Conservation (phyloP, 2,329 filamentous ascomycete genomes). For the Huntiella moniliformis region DNA sequence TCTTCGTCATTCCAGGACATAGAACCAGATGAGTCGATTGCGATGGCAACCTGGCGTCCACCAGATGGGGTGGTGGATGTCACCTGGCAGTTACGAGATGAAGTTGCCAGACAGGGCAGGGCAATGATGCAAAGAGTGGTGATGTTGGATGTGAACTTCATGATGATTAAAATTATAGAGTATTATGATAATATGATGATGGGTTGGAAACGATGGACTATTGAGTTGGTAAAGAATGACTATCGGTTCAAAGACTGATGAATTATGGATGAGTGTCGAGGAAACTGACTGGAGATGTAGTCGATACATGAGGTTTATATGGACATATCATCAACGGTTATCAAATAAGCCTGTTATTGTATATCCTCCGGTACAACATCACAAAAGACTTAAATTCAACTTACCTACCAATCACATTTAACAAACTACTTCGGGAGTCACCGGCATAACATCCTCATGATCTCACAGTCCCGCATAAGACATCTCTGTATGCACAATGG, state of each 20-base stretch:
- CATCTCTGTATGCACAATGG: too few species aligned
- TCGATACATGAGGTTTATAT: too few species aligned
- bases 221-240: not conserved
- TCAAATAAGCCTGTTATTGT: too few species aligned
- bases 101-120: not conserved
- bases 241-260: not conserved
- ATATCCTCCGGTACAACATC: too few species aligned
- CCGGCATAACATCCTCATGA: too few species aligned
- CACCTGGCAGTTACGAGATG: not conserved
- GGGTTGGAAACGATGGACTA: not conserved
- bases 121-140: not conserved
- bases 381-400: too few species aligned
- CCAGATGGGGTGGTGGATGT: slow-evolving; percentile 10
- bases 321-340: too few species aligned
- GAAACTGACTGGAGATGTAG: not conserved
- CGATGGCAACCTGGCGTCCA: slow-evolving; percentile 13
- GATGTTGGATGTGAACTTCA: not conserved
- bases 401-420: too few species aligned
- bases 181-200: not conserved
- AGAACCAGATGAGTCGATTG: slow-evolving; percentile 14
- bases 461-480: too few species aligned
- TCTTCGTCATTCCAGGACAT: slow-evolving; percentile 13
- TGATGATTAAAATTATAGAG: not conserved
- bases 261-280: not conserved
- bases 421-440: too few species aligned